A percentile compares a stretch with the other conserved stretches of the same genome.
These are phyloP conservation scores for Pseudozyma sp. DNA, from an alignment of 1,284 basidiomycete genomes.

Conservation along the genomic window DNA sequence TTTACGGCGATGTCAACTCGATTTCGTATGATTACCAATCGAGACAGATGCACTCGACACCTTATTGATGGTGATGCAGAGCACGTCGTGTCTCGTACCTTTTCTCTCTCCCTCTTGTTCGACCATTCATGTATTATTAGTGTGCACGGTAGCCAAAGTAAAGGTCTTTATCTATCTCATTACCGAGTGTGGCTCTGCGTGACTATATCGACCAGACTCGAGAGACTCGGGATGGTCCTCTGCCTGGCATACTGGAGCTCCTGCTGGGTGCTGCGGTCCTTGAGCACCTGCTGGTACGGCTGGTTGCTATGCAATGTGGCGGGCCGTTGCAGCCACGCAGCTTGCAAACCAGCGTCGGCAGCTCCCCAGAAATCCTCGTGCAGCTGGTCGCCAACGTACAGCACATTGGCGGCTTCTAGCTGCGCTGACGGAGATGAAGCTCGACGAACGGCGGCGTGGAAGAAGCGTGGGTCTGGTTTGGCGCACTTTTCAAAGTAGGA, in stretches of 20 bases:
- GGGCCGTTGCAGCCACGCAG: conserved; percentile 46
- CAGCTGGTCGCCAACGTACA: conserved; percentile 58
- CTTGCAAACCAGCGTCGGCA: conserved; percentile 41
- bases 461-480: conserved; percentile 47
- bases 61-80: conserved; percentile 12
- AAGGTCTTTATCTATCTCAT: too few species aligned
- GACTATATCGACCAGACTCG: conserved; percentile 24
- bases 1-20: conserved; percentile 32
- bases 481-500: conserved; percentile 47
- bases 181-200: background rate
- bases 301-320: conserved; percentile 33
- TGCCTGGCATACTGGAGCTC: conserved; percentile 7
- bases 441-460: conserved; percentile 36
- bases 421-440: conserved; percentile 5
- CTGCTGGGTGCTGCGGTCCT: conserved; percentile 3
- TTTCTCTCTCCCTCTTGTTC: conserved; percentile 3
- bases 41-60: conserved; percentile 35
- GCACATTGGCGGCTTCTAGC: conserved; percentile 15
- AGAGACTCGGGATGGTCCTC: conserved; percentile 26
- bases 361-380: conserved; percentile 55
- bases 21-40: conserved; percentile 51
- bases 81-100: background rate
- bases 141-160: background rate
- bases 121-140: conserved; percentile 8
- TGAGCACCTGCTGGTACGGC: conserved; percentile 13